Conservation (phyloP, 139 green algal genomes). For the Zygnema circumcarinatum region DNA sequence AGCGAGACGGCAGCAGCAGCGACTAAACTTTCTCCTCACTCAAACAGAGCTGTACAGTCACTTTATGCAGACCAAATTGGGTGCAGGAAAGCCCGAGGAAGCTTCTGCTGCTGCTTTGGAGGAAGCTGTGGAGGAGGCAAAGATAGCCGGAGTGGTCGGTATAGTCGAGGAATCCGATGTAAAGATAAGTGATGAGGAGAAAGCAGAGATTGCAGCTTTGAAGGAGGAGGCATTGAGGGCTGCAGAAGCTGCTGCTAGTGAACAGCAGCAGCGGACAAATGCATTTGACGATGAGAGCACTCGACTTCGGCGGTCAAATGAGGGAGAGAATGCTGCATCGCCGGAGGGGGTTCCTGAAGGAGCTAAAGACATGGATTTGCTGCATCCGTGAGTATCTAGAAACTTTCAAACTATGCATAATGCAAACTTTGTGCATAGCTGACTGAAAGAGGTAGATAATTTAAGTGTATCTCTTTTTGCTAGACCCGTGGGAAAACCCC, state of each 20-base stretch:
- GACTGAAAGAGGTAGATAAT: too few relatives aligned
- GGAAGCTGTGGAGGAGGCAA: background rate
- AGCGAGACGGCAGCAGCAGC: slow-evolving; percentile 69
- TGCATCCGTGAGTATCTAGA: slow-evolving; percentile 59
- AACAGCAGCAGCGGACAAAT: slow-evolving; percentile 33
- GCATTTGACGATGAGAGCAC: slow-evolving; percentile 53
- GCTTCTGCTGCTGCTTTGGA: background rate
- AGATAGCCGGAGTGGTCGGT: background rate
- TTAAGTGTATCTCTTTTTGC: too few relatives aligned
- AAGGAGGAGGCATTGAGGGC: slow-evolving; percentile 42
- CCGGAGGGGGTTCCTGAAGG: slow-evolving; percentile 36
- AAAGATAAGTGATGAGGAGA: slow-evolving; percentile 40
- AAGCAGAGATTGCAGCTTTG: slow-evolving; percentile 51
- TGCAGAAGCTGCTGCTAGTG: slow-evolving; percentile 35
- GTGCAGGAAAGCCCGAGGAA: background rate
- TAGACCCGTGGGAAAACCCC: too few relatives aligned
- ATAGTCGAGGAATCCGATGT: slow-evolving; percentile 27
- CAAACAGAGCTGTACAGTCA: slow-evolving; percentile 77
- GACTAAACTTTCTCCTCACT: slow-evolving; percentile 75
- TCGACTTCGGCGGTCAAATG: slow-evolving; percentile 6
- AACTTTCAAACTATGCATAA: too few relatives aligned
- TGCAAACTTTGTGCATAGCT: too few relatives aligned
- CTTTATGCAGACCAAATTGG: slow-evolving; percentile 71
- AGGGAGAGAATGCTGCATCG: background rate
- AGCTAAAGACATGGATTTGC: slow-evolving; percentile 52